phyloP scores from a whole-genome alignment of 179 eudicot genomes.

The Silene noctiflora region DNA sequence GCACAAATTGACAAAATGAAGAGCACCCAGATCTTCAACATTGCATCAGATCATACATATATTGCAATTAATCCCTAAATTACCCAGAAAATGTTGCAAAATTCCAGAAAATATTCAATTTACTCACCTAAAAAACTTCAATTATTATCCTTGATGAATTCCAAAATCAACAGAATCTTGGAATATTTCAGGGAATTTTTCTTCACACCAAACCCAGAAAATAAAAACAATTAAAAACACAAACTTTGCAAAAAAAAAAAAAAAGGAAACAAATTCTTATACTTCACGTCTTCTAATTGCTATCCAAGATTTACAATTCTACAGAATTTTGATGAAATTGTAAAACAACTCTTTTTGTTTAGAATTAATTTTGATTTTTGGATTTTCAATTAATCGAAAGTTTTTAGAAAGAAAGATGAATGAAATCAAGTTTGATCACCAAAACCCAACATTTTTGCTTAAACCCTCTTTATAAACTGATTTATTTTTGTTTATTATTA shows the following conservation, averaged over 20 bases:
- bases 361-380: too few species aligned
- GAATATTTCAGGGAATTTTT: neutral
- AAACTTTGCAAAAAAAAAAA: neutral
- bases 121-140: constrained; percentile 32
- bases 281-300: constrained; percentile 29
- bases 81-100: neutral
- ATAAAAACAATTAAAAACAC: neutral
- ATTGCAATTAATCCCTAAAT: neutral
- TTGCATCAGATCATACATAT: constrained; percentile 27
- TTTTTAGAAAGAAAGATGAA: too few species aligned
- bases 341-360: neutral
- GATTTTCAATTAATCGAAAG: too few species aligned
- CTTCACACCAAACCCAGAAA: neutral
- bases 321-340: neutral
- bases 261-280: constrained; percentile 4
- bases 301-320: constrained; percentile 12
- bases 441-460: too few species aligned
- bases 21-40: constrained; percentile 16
- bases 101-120: neutral
- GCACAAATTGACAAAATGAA: neutral
- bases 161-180: constrained; percentile 11
- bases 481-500: too few species aligned
- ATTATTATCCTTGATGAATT: neutral
- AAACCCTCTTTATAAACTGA: too few species aligned
- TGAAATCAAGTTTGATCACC: too few species aligned